These are phyloP conservation scores for Debaryomyces coudertii DNA, from an alignment of 1,139 yeast species.

Conservation along the genomic window DNA sequence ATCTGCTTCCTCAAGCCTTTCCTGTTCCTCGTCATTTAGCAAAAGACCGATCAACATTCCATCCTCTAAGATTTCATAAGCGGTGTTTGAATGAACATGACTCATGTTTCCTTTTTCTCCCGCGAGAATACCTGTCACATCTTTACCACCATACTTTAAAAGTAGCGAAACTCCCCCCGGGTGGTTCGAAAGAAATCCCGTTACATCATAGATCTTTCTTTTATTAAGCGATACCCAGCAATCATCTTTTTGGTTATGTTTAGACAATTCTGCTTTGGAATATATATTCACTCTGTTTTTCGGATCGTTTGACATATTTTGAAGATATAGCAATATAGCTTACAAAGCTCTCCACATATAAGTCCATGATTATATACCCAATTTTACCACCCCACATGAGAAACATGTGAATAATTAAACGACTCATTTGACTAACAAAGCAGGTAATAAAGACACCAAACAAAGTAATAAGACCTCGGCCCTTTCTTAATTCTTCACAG, in stretches of 20 bases:
- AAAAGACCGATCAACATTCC: background rate
- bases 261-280: conserved; percentile 13
- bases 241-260: conserved; percentile 15
- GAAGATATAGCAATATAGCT: background rate
- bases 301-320: background rate
- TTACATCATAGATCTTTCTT: conserved; percentile 24
- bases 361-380: no score
- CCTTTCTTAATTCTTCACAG: no score
- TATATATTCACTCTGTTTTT: background rate
- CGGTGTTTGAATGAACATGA: conserved; percentile 2
- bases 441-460: no score
- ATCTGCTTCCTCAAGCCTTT: background rate
- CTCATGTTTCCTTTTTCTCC: background rate
- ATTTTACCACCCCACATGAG: no score
- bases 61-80: conserved; percentile 4
- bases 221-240: conserved; percentile 27
- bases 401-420: no score
- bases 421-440: no score
- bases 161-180: conserved; percentile 26
- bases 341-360: no score
- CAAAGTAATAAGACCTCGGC: no score
- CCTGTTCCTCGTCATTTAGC: background rate
- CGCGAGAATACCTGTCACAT: conserved; percentile 18
- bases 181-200: conserved; percentile 22
- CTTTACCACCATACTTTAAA: conserved; percentile 26